phyloP scores from a whole-genome alignment of 2,329 filamentous ascomycete genomes.

The Chalara sp. region DNA sequence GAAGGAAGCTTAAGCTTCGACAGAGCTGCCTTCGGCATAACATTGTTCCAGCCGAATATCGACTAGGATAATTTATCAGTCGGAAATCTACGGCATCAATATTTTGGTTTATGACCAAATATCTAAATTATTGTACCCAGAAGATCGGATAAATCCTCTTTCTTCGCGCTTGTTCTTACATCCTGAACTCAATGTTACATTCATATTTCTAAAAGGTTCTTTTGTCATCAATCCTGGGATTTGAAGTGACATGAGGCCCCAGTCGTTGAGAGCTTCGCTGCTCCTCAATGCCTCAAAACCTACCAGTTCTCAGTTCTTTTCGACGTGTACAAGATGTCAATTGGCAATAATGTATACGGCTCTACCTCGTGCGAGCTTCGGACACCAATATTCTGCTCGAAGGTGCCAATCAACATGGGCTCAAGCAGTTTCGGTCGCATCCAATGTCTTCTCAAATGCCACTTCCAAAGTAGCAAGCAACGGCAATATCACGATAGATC shows the following conservation, averaged over 20 bases:
- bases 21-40: too few species aligned
- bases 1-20: too few species aligned
- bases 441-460: constrained; percentile 65
- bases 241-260: constrained; percentile 43
- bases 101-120: too few species aligned
- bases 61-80: too few species aligned
- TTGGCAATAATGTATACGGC: constrained; percentile 13
- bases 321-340: constrained; percentile 34
- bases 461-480: constrained; percentile 51
- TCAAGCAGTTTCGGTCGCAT: constrained; percentile 63
- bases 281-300: constrained; percentile 32
- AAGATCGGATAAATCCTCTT: too few species aligned
- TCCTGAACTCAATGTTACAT: background rate
- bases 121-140: too few species aligned
- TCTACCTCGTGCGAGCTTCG: constrained; percentile 9
- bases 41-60: too few species aligned
- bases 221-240: constrained; percentile 7
- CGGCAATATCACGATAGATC: constrained; percentile 71
- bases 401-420: constrained; percentile 62
- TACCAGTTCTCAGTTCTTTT: constrained; percentile 29
- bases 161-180: too few species aligned
- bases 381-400: constrained; percentile 32
- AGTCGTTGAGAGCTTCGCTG: constrained; percentile 41
- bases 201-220: constrained; percentile 1
- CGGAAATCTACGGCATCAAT: too few species aligned